phyloP scores from a whole-genome alignment of 441 rosid species.

The Pelargonium cotyledonis region DNA sequence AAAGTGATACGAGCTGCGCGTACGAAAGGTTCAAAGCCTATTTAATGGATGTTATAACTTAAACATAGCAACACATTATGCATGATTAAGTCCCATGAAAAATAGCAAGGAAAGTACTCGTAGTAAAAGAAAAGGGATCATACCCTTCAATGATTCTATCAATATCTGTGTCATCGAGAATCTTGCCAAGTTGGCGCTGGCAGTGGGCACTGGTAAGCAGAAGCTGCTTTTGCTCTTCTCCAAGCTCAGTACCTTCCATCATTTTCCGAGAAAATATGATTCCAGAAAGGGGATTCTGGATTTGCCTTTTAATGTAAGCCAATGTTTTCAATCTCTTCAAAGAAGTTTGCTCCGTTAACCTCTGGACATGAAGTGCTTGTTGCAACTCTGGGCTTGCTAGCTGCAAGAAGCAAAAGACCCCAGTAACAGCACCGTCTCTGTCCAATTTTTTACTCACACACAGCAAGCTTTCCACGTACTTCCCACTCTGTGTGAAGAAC shows the following conservation, averaged over 20 bases:
- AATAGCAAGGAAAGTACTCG: neutral
- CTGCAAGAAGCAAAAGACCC: constrained; percentile 64
- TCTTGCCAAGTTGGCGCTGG: constrained; percentile 60
- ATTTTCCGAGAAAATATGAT: constrained; percentile 45
- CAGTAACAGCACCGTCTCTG: constrained; percentile 52
- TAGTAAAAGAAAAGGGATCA: constrained; percentile 7
- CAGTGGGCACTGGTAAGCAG: constrained; percentile 44
- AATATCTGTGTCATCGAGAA: constrained; percentile 53
- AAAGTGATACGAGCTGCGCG: neutral
- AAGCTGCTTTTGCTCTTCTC: constrained; percentile 50
- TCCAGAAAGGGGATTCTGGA: constrained; percentile 48
- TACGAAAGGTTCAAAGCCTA: neutral
- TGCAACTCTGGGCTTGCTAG: constrained; percentile 73
- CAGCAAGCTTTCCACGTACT: constrained; percentile 55
- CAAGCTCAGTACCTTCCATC: constrained; percentile 45
- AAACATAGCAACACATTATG: neutral
- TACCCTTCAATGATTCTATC: constrained; percentile 73
- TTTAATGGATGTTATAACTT: neutral
- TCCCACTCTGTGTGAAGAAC: constrained; percentile 52
- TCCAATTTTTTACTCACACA: constrained; percentile 55
- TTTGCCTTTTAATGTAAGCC: constrained; percentile 56
- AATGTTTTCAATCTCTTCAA: constrained; percentile 47
- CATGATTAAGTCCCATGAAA: neutral
- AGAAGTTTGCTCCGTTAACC: constrained; percentile 60
- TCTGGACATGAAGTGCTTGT: constrained; percentile 65